These are phyloP conservation scores for Pythium diclinum DNA, from an alignment of 352 stramenopile species.

Conservation along the genomic window DNA sequence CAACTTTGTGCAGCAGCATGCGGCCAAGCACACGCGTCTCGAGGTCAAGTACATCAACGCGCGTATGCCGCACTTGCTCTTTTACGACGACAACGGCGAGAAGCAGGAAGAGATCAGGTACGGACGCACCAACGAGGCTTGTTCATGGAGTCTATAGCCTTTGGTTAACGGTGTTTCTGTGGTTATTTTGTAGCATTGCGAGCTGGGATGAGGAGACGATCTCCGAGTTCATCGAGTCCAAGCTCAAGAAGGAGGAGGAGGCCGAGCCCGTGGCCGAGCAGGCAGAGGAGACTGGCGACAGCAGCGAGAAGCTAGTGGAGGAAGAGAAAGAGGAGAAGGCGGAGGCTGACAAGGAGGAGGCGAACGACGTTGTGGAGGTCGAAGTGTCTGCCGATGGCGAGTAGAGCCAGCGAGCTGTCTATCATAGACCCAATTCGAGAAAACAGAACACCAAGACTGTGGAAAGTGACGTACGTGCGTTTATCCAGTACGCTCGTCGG, in stretches of 20 bases:
- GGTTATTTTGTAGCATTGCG: conserved; percentile 40
- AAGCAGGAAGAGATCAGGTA: conserved; percentile 69
- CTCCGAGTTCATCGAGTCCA: conserved; percentile 64
- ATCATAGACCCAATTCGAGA: not conserved
- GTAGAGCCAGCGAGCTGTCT: not conserved
- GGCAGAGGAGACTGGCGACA: not conserved
- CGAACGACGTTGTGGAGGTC: conserved; percentile 18
- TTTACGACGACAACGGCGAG: conserved; percentile 49
- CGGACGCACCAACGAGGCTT: not conserved
- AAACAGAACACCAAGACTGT: not conserved
- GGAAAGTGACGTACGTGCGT: not conserved
- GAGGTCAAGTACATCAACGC: conserved; percentile 50
- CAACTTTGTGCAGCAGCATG: conserved; percentile 60
- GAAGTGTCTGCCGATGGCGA: conserved; percentile 18
- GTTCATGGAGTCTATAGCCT: not conserved
- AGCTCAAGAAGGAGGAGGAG: conserved; percentile 36
- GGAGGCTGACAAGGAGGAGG: conserved; percentile 16
- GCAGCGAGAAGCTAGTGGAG: conserved; percentile 1
- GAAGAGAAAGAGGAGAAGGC: conserved; percentile 14
- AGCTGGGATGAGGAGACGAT: conserved; percentile 75
- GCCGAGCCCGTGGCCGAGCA: not conserved
- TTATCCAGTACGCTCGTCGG: conserved; percentile 15
- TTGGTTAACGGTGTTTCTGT: not conserved
- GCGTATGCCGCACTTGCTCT: conserved; percentile 55
- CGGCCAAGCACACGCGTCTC: conserved; percentile 39